Evolutionary conservation across 257 asterid genomes (phyloP).

Genomic region (Marsdenia floribunda): DNA sequence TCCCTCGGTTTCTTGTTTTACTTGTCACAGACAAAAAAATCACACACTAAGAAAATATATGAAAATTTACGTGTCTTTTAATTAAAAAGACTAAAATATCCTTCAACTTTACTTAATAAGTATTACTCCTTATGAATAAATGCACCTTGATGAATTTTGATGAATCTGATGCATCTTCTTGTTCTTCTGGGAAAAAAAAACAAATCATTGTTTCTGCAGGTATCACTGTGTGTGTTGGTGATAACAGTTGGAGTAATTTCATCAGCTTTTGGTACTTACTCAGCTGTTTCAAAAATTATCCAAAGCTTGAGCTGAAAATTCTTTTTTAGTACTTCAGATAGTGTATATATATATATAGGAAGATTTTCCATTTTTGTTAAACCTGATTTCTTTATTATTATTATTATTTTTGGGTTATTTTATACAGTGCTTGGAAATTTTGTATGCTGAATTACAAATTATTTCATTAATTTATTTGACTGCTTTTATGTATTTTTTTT

Average conservation of each 20-base stretch:
- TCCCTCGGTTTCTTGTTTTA: too few species aligned
- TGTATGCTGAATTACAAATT: not conserved
- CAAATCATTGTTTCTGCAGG: conserved; percentile 28
- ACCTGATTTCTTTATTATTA: not conserved
- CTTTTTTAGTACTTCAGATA: not conserved
- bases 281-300: conserved; percentile 65
- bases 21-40: too few species aligned
- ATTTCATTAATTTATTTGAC: not conserved
- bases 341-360: too few species aligned
- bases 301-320: conserved; percentile 37
- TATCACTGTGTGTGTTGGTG: conserved; percentile 42
- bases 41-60: too few species aligned
- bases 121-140: too few species aligned
- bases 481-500: not conserved
- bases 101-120: too few species aligned
- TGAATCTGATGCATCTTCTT: not conserved
- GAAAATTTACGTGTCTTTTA: too few species aligned
- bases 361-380: not conserved
- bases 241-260: conserved; percentile 59
- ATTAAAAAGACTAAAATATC: too few species aligned
- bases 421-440: not conserved
- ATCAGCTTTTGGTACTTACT: conserved; percentile 61
- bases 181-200: not conserved
- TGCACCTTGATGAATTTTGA: not conserved
- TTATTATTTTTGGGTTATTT: not conserved